A percentile compares a stretch with the other conserved stretches of the same genome.
These are phyloP conservation scores for Eucalyptus albens DNA, from an alignment of 345 rosid genomes.

Conservation along the genomic window DNA sequence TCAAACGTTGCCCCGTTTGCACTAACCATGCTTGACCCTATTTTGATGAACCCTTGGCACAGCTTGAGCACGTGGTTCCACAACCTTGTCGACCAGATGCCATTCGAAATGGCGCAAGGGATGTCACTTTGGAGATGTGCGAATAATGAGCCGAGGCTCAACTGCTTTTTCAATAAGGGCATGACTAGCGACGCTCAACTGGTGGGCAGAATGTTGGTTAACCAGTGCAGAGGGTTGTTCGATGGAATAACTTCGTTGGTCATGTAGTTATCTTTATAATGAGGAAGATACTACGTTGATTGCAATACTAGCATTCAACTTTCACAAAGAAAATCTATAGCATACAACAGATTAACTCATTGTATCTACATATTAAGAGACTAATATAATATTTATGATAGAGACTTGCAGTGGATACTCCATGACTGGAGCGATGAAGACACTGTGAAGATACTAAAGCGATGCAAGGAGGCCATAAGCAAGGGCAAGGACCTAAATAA, in stretches of 20 bases:
- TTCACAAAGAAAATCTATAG: background rate
- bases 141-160: background rate
- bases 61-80: conserved; percentile 11
- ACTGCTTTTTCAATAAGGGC: background rate
- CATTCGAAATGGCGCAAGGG: conserved; percentile 1
- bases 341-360: background rate
- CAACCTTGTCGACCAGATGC: background rate
- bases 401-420: background rate
- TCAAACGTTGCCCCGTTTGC: background rate
- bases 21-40: conserved; percentile 1
- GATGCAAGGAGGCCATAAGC: background rate
- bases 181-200: conserved; percentile 15
- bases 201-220: background rate
- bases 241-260: conserved; percentile 7
- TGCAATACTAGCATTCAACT: background rate
- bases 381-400: background rate
- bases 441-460: background rate
- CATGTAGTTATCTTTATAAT: background rate
- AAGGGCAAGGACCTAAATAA: background rate
- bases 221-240: background rate
- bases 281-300: background rate
- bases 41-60: background rate
- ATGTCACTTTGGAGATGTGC: background rate
- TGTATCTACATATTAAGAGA: background rate
- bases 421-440: background rate